A percentile compares a stretch with the other conserved stretches of the same genome.
Evolutionary conservation across 345 rosid species (phyloP).

Genomic region (Moringa oleifera): DNA sequence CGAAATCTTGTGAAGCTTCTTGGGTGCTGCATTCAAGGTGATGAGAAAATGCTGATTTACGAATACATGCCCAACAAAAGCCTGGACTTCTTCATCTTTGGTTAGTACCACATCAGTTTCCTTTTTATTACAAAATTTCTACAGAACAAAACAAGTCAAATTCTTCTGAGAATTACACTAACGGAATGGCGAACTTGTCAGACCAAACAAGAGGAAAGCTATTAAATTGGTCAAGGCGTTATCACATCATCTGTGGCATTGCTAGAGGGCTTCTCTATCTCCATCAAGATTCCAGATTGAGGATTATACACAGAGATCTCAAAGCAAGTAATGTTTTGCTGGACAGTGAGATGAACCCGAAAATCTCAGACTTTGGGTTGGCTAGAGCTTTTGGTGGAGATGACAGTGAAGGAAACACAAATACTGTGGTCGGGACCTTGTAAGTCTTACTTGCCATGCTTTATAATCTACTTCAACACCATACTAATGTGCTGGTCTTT

Average conservation of each 20-base stretch:
- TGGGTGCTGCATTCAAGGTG: conserved; percentile 27
- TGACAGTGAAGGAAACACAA: conserved; percentile 30
- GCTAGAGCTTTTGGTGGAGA: conserved; percentile 37
- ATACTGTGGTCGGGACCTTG: conserved; percentile 38
- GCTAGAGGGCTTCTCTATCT: conserved; percentile 45
- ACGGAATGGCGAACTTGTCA: not conserved
- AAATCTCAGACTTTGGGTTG: conserved; percentile 47
- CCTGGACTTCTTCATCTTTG: conserved; percentile 24
- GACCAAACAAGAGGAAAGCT: conserved; percentile 9
- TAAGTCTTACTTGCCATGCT: not conserved
- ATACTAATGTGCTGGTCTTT: no score
- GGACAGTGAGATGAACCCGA: conserved; percentile 35
- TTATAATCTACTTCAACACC: not conserved
- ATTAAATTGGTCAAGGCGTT: conserved; percentile 31
- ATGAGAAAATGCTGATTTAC: conserved; percentile 28
- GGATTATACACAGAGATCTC: conserved; percentile 37
- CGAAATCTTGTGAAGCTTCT: conserved; percentile 38
- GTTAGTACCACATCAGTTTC: conserved; percentile 6
- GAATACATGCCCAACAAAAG: conserved; percentile 32
- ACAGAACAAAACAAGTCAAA: no score
- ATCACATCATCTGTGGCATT: conserved; percentile 33
- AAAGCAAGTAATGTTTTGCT: conserved; percentile 37
- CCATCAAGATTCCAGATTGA: conserved; percentile 39
- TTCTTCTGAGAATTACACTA: not conserved
- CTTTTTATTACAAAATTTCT: no score